Evolutionary conservation across 176 grass and related monocot genomes (phyloP).

Genomic region (Avena eriantha): DNA sequence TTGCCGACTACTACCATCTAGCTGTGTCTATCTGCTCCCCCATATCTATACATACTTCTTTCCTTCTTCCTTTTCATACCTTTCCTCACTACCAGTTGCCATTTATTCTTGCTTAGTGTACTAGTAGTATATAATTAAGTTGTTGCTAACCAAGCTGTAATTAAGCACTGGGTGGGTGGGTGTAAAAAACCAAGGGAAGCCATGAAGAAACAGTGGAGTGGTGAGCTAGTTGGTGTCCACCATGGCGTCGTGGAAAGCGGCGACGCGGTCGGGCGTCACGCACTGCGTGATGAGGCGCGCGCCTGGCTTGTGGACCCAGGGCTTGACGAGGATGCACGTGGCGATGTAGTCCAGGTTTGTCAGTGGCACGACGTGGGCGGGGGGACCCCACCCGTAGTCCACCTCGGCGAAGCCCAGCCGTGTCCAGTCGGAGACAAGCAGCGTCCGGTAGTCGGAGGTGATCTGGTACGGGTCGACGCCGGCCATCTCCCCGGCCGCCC

Average conservation of each 20-base stretch:
- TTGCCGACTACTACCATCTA: constrained; percentile 35
- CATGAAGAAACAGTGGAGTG: not conserved
- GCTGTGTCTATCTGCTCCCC: constrained; percentile 41
- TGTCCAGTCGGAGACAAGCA: constrained; percentile 95
- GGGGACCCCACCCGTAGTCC: constrained; percentile 88
- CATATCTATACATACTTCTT: constrained; percentile 30
- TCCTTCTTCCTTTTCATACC: not conserved
- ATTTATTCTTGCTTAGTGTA: constrained; percentile 25
- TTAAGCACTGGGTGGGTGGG: not conserved
- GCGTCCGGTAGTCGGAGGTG: constrained; percentile 77
- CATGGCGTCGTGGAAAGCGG: constrained; percentile 83
- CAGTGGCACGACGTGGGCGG: constrained; percentile 80
- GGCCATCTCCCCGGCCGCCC: constrained; percentile 57
- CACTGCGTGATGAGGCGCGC: constrained; percentile 91
- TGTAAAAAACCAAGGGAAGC: not conserved
- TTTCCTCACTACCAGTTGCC: not conserved
- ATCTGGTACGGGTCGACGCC: constrained; percentile 81
- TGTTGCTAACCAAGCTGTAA: constrained; percentile 3
- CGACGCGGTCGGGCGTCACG: constrained; percentile 59
- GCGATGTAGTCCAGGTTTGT: constrained; percentile 95
- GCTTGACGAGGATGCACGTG: constrained; percentile 95
- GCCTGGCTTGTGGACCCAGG: constrained; percentile 75
- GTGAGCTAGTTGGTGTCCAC: constrained; percentile 46
- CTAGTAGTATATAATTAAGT: not conserved
- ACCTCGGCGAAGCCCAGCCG: constrained; percentile 89